phyloP scores from a whole-genome alignment of 805 yeast genomes.

The Metschnikowia baotianmanensis region DNA sequence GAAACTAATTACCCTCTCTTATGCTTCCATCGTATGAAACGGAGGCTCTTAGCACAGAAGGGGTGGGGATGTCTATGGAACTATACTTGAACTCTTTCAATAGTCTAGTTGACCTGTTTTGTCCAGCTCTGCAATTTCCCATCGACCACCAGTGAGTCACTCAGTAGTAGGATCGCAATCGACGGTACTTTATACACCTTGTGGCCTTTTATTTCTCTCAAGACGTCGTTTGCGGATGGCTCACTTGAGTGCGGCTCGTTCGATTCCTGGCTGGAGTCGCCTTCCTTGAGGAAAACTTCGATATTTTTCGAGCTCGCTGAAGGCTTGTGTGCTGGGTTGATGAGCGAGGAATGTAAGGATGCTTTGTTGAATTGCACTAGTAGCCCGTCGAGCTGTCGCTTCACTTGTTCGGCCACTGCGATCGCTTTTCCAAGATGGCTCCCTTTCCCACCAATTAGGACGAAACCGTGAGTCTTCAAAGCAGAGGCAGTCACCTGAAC shows the following conservation, averaged over 20 bases:
- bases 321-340: slow-evolving; percentile 19
- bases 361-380: slow-evolving; percentile 21
- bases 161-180: slow-evolving; percentile 18
- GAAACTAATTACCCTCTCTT: too few relatives aligned
- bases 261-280: not conserved
- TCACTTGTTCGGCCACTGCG: slow-evolving; percentile 22
- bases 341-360: slow-evolving; percentile 15
- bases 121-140: slow-evolving; percentile 17
- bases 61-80: too few relatives aligned
- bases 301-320: slow-evolving; percentile 14
- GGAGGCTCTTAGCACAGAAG: too few relatives aligned
- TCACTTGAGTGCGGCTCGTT: not conserved
- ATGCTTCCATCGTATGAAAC: too few relatives aligned
- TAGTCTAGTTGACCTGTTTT: slow-evolving; percentile 7
- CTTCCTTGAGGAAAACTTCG: slow-evolving; percentile 13
- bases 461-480: slow-evolving; percentile 10
- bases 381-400: slow-evolving; percentile 13
- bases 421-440: slow-evolving; percentile 20
- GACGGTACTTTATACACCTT: slow-evolving; percentile 23
- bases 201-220: slow-evolving; percentile 20
- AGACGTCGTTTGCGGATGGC: slow-evolving; percentile 5
- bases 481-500: slow-evolving; percentile 13
- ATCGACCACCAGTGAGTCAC: slow-evolving; percentile 1
- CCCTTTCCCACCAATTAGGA: slow-evolving; percentile 22
- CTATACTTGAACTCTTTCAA: not conserved